These are phyloP conservation scores for Debaryomyces fabryi DNA, from an alignment of 1,139 yeast species.

Conservation along the genomic window DNA sequence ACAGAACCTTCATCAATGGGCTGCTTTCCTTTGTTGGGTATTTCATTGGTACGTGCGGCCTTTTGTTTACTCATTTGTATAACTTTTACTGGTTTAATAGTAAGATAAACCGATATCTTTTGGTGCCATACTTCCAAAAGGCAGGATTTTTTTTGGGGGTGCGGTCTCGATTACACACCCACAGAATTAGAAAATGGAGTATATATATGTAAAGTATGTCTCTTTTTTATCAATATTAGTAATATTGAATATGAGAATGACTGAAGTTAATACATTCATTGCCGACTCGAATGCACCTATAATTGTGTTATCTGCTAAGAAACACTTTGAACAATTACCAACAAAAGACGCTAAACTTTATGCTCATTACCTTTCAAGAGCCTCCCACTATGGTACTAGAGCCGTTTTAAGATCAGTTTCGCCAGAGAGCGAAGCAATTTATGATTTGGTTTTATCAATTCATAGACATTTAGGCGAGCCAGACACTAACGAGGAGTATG, in stretches of 20 bases:
- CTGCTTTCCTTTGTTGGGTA: neutral
- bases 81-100: neutral
- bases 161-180: neutral
- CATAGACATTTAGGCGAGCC: constrained; percentile 57
- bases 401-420: constrained; percentile 83
- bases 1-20: constrained; percentile 17
- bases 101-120: neutral
- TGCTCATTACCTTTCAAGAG: constrained; percentile 82
- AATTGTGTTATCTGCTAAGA: constrained; percentile 44
- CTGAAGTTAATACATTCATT: constrained; percentile 25
- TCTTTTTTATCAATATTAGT: neutral
- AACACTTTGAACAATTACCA: constrained; percentile 46
- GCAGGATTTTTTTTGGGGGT: constrained; percentile 5
- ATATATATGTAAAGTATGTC: neutral
- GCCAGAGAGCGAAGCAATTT: constrained; percentile 75
- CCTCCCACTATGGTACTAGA: constrained; percentile 81
- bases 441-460: constrained; percentile 62
- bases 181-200: neutral
- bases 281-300: constrained; percentile 52
- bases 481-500: constrained; percentile 43
- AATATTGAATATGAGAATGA: constrained; percentile 9
- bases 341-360: constrained; percentile 49
- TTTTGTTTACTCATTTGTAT: neutral
- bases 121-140: constrained; percentile 1
- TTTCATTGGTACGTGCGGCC: neutral